Conservation (phyloP, 148 eudicot species). For the Cornus controversa region DNA sequence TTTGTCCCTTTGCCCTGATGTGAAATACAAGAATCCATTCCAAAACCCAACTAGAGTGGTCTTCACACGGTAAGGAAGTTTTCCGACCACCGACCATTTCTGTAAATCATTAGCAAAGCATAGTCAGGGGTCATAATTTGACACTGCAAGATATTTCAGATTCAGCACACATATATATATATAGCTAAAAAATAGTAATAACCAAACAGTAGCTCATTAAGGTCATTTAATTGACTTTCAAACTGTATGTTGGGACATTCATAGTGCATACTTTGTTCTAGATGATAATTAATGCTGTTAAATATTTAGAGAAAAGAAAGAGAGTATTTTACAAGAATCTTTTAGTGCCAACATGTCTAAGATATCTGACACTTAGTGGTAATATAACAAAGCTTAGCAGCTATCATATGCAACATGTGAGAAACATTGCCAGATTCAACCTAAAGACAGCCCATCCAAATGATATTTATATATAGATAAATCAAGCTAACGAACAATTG, state of each 20-base stretch:
- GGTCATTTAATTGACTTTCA: too few species aligned
- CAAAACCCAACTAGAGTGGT: slow-evolving; percentile 88
- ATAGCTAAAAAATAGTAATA: too few species aligned
- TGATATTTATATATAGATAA: too few species aligned
- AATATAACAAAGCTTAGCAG: not conserved
- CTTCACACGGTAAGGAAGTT: slow-evolving; percentile 93
- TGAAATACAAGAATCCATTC: slow-evolving; percentile 92
- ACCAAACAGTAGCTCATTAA: too few species aligned
- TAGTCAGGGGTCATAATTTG: not conserved
- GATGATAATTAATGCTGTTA: not conserved
- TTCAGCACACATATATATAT: not conserved
- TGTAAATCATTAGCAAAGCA: slow-evolving; percentile 25
- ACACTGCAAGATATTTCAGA: not conserved
- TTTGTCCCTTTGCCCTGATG: slow-evolving; percentile 92
- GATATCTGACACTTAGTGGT: too few species aligned
- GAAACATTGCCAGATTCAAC: not conserved
- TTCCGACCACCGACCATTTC: slow-evolving; percentile 91
- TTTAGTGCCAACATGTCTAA: too few species aligned
- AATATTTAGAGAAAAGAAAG: too few species aligned
- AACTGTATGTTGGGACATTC: too few species aligned
- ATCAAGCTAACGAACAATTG: too few species aligned
- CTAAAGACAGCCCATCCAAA: not conserved
- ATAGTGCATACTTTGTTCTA: not conserved
- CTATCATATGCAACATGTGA: not conserved
- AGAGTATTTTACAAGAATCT: too few species aligned